phyloP scores from a whole-genome alignment of 805 yeast species.

The Saturnispora kantuleensis region DNA sequence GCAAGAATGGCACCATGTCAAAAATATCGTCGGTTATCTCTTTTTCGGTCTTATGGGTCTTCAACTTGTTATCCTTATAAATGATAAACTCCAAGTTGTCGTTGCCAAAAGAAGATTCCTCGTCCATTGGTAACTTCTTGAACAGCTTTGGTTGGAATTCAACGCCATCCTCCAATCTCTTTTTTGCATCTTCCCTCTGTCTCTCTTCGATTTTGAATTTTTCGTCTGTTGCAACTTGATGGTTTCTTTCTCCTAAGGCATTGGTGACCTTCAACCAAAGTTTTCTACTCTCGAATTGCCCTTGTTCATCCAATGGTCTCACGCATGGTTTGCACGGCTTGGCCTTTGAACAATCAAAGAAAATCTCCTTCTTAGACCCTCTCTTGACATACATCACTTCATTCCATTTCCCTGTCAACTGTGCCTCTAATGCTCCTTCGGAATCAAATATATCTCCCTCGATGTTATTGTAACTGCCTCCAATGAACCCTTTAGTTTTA shows the following conservation, averaged over 20 bases:
- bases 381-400: conserved; percentile 63
- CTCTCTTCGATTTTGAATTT: conserved; percentile 77
- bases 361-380: conserved; percentile 30
- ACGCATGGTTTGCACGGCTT: conserved; percentile 53
- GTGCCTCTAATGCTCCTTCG: conserved; percentile 46
- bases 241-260: conserved; percentile 75
- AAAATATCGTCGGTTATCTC: conserved; percentile 30
- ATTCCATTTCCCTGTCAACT: conserved; percentile 88
- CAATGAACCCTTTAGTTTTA: conserved; percentile 87
- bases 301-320: conserved; percentile 73
- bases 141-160: conserved; percentile 78
- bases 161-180: conserved; percentile 66
- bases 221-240: conserved; percentile 76
- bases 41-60: conserved; percentile 35
- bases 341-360: conserved; percentile 54
- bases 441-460: conserved; percentile 51
- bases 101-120: conserved; percentile 21
- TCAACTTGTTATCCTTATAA: conserved; percentile 36
- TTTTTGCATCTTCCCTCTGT: conserved; percentile 70
- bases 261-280: conserved; percentile 77
- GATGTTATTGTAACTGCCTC: conserved; percentile 86
- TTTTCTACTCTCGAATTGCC: conserved; percentile 66
- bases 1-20: conserved; percentile 67
- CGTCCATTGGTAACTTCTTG: conserved; percentile 33
- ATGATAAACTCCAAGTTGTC: conserved; percentile 54